Evolutionary conservation across 83 land plant genomes (phyloP).

Genomic region (Isoetes engelmannii): DNA sequence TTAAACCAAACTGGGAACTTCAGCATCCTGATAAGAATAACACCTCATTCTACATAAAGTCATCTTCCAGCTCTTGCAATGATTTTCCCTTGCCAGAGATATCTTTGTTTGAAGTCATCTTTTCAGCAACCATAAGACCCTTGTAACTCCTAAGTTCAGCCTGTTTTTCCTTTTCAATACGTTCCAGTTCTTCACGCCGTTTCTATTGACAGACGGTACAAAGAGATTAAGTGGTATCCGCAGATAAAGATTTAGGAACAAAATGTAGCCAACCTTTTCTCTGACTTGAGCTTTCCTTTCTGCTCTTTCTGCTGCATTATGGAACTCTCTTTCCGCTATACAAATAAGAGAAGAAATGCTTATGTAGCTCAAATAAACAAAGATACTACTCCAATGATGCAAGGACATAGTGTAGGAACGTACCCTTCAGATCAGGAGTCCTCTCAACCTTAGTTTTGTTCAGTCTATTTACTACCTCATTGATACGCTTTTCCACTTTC

Average conservation of each 20-base stretch:
- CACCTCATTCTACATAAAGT: constrained; percentile 66
- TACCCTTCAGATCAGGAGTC: constrained; percentile 90
- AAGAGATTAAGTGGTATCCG: neutral
- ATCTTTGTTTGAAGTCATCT: constrained; percentile 98
- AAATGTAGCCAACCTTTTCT: constrained; percentile 51
- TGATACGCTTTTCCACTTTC: constrained; percentile 83
- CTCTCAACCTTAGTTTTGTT: constrained; percentile 92
- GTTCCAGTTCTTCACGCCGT: constrained; percentile 83
- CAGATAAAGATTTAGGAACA: neutral
- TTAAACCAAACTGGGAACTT: no score
- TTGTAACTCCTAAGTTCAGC: constrained; percentile 97
- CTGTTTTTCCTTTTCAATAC: constrained; percentile 87
- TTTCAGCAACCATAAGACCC: constrained; percentile 86
- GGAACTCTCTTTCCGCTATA: constrained; percentile 78
- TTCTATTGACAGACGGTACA: constrained; percentile 37
- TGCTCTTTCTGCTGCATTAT: constrained; percentile 84
- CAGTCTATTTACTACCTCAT: constrained; percentile 88
- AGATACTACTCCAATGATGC: neutral
- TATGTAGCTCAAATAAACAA: no score
- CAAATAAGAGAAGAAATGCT: neutral
- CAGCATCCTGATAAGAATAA: neutral
- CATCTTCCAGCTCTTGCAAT: constrained; percentile 92
- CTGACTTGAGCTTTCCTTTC: constrained; percentile 63
- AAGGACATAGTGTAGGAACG: neutral
- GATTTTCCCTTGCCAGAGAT: constrained; percentile 75